phyloP scores from a whole-genome alignment of 2,329 filamentous ascomycete genomes.

The Penicillium sp. region DNA sequence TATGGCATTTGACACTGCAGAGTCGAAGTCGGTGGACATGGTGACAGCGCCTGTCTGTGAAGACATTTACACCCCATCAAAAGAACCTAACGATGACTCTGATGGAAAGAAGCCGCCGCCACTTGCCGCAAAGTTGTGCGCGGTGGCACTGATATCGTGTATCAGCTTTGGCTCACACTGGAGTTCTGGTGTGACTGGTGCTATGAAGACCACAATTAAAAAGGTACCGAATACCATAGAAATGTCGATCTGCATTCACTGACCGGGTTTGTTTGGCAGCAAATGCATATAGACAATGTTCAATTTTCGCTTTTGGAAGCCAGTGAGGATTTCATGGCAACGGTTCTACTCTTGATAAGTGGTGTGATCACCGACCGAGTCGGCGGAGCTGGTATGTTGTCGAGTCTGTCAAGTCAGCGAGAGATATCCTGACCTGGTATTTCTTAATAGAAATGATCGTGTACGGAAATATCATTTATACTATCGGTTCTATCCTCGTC shows the following conservation, averaged over 20 bases:
- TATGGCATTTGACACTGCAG: slow-evolving; percentile 3
- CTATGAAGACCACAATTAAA: slow-evolving; percentile 61
- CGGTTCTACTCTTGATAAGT: slow-evolving; percentile 53
- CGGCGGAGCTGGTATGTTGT: slow-evolving; percentile 53
- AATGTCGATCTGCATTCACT: neutral
- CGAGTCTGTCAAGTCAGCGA: neutral
- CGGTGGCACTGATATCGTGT: slow-evolving; percentile 44
- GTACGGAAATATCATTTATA: slow-evolving; percentile 61
- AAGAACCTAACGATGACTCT: neutral
- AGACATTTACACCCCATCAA: neutral
- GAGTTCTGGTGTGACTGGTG: slow-evolving; percentile 60
- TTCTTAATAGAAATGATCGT: slow-evolving; percentile 50
- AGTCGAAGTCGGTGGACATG: slow-evolving; percentile 10
- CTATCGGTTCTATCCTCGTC: slow-evolving; percentile 57
- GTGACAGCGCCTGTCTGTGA: neutral
- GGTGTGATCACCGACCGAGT: slow-evolving; percentile 59
- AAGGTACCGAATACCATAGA: slow-evolving; percentile 38
- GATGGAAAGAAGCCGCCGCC: slow-evolving; percentile 25
- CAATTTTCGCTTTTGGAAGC: slow-evolving; percentile 60
- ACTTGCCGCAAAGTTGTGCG: slow-evolving; percentile 38
- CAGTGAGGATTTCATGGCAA: slow-evolving; percentile 63
- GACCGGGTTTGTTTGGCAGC: slow-evolving; percentile 10
- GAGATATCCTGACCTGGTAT: neutral
- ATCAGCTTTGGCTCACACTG: slow-evolving; percentile 61
- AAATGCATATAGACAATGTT: slow-evolving; percentile 59